Evolutionary conservation across 768 basidiomycete species (phyloP), one percentile per base, ranked within the genome.

Genomic region (Boletus rex-veris): DNA sequence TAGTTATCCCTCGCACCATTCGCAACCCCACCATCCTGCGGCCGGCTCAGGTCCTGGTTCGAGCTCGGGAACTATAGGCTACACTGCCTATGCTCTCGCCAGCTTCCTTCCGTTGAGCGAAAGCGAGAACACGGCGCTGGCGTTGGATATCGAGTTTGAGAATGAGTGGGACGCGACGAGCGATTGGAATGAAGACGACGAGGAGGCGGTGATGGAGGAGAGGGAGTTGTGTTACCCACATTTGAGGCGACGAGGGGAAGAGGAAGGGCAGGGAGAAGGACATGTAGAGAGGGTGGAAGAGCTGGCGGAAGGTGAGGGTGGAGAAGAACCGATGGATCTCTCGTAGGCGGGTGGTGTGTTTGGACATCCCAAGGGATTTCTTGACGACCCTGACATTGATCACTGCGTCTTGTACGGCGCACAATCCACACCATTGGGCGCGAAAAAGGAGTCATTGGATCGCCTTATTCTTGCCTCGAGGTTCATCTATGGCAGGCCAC

Each of bases 111-210:
- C 62, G 2, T 41, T 68, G 37, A 68, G 68, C 40, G 81, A 80
- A 1, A 79, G 79, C 41, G 80, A 81, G 38, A 65, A 67, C 5
- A 50, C 54, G 5, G 85, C 88, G 65, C 60, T 84, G 36, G 74
- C 83, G 18, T 72, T 87, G 41, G 90, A 91, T 59, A 86, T 92
- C 51, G 89, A 92, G 68, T 92, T 92, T 62, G 90, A 92, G 63
- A 90, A 91, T 57, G 88, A 88, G 56, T 92, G 90, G 90, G 90
- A 92, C 69, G 83, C 88, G 39, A 90, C 87, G 47, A 91, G 90
- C 60, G 89, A 91, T 71, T 92, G 90, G 88, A 92, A 92, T 68
- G 90, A 91, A 68, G 90, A 92, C 57, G 90, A 92, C 61, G 84
- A 86, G 3, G 89, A 92, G 54, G 87, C 85, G 4, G 82, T 81